phyloP scores from a whole-genome alignment of 2,329 filamentous ascomycete genomes.

The Trichothecium sympodiale region DNA sequence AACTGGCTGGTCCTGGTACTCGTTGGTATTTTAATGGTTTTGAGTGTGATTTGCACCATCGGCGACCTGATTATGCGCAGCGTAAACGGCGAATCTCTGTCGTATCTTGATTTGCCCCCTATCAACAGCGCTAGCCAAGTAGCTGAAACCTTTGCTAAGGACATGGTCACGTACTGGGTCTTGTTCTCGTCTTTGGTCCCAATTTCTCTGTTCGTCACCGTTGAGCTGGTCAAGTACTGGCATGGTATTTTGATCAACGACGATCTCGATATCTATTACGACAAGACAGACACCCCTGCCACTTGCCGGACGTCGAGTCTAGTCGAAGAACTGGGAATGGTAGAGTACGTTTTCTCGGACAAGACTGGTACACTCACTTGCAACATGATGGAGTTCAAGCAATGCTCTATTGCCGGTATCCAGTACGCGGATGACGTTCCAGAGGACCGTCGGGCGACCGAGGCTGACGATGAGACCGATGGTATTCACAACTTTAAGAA shows the following conservation, averaged over 20 bases:
- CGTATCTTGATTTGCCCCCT: constrained; percentile 59
- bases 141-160: constrained; percentile 77
- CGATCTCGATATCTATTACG: constrained; percentile 95
- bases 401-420: constrained; percentile 84
- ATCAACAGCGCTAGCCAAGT: constrained; percentile 43
- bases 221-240: constrained; percentile 97
- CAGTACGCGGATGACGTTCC: constrained; percentile 90
- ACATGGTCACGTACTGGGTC: constrained; percentile 98
- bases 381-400: constrained; percentile 97
- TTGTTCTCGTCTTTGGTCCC: constrained; percentile 93
- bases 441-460: constrained; percentile 73
- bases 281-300: constrained; percentile 87
- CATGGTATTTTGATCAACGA: constrained; percentile 97
- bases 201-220: constrained; percentile 93
- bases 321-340: constrained; percentile 94
- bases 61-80: constrained; percentile 77
- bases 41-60: constrained; percentile 83
- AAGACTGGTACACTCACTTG: constrained; percentile 97
- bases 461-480: constrained; percentile 65
- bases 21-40: constrained; percentile 67
- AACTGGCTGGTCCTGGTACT: constrained; percentile 90
- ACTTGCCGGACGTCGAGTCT: constrained; percentile 93
- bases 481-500: constrained; percentile 78
- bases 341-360: constrained; percentile 97
- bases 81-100: constrained; percentile 48